Percentiles rank a stretch among this genome's conserved stretches.
These are phyloP conservation scores for Didymella keratinophila DNA, from an alignment of 2,329 filamentous ascomycete genomes.

Conservation along the genomic window DNA sequence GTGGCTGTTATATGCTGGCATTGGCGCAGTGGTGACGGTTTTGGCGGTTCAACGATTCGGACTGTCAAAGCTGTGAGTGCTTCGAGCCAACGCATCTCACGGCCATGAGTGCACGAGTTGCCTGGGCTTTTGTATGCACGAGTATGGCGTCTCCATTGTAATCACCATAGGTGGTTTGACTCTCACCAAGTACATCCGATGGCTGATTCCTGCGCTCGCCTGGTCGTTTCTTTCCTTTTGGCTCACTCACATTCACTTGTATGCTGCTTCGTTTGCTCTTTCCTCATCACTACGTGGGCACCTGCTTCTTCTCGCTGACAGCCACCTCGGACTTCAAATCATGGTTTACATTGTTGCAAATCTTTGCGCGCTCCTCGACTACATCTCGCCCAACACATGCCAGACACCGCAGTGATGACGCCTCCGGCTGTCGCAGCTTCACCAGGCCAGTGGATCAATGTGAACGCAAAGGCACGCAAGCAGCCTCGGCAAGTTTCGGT, in stretches of 20 bases:
- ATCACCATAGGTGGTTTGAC: neutral
- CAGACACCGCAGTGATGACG: too few species aligned
- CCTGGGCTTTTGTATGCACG: neutral
- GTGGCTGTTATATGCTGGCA: constrained; percentile 15
- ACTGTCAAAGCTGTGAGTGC: neutral
- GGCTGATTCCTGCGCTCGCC: neutral
- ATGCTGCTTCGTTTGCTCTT: neutral
- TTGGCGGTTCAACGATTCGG: neutral
- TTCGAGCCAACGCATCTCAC: neutral
- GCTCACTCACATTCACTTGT: neutral
- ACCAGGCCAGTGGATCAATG: too few species aligned
- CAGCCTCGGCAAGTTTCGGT: too few species aligned
- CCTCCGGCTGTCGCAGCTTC: neutral
- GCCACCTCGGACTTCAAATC: neutral
- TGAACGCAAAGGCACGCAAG: too few species aligned
- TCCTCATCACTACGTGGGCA: neutral
- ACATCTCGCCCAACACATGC: neutral
- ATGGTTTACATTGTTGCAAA: too few species aligned
- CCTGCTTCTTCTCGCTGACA: neutral
- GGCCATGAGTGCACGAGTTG: neutral
- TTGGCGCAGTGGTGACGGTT: neutral
- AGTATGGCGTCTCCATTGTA: too few species aligned
- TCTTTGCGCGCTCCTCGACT: neutral
- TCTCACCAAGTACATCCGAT: neutral
- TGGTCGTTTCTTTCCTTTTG: neutral